Base-by-base conservation (phyloP, 495 filamentous ascomycete genomes). In the Penicillium diatomitis region DNA sequence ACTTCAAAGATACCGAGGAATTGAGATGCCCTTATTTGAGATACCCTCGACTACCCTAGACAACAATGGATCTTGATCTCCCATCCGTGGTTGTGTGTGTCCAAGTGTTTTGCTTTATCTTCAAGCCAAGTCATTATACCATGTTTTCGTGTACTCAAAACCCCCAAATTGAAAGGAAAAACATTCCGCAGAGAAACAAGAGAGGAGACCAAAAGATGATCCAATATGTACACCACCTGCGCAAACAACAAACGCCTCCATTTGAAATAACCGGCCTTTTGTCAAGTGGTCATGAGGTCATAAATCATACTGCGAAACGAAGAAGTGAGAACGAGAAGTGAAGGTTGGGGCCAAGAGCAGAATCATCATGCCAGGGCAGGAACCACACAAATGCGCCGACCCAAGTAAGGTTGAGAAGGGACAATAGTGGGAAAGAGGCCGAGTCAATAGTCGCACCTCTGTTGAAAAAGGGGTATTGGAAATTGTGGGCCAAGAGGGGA, bases 271-370 rank as follows among this genome's bases (percentile, higher is more conserved):
- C 20, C 20, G 20, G 20, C 20, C 20, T 20, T 20, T 37, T 6
- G 41, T 48, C 37, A 48, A 48, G 3, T 50, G 42, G 38, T 46
- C 56, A 45, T 56, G 38, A 53, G 6, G 32, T 58, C 56, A 46
- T 56, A 32, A 53, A 47, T 37, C 44, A 51, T 49, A 44, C 38
- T 38, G 34, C 20, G 20, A 20, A 37, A 31, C 28, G 30, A 32
- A 30, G 40, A 41, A 41, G 8, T 32, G 36, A 38, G 11, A 29
- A 46, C 20, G 20, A 20, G 20, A 20, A 20, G 20, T 20, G 20
- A 20, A 20, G 20, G 2, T 20, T 20, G 20, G 20, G 20, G 20
- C 20, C 20, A 20, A 20, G 20, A 20, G 20, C 20, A 20, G 20
- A 20, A 20, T 20, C 0, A 20, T 20, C 20, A 20, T 20, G 20